Evolutionary conservation across 75 land plant species (phyloP).

Genomic region (Cupressus sempervirens): DNA sequence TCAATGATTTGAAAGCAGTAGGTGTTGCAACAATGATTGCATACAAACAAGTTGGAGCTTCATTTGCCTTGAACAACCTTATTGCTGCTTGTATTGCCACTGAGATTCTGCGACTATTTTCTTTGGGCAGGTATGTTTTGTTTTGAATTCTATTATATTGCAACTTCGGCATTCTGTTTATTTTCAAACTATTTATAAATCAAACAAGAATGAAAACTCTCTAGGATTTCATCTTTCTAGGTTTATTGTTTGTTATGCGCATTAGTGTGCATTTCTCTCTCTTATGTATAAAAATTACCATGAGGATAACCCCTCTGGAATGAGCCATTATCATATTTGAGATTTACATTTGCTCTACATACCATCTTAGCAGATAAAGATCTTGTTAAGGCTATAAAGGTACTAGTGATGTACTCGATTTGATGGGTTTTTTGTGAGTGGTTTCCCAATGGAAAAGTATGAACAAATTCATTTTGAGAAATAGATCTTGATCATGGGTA

Average conservation of each 20-base stretch:
- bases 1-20: conserved; percentile 18
- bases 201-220: neutral
- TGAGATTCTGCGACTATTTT: conserved; percentile 39
- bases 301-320: neutral
- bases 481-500: too few relatives aligned
- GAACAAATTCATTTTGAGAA: neutral
- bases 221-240: neutral
- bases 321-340: neutral
- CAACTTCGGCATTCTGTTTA: neutral
- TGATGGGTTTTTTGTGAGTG: neutral
- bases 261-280: neutral
- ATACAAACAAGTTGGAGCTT: conserved; percentile 40
- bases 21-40: conserved; percentile 34
- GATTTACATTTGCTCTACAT: neutral
- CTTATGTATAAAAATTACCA: neutral
- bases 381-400: neutral
- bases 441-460: neutral
- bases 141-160: neutral
- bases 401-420: neutral
- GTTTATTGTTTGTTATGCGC: neutral
- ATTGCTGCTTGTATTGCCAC: conserved; percentile 53
- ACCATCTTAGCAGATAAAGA: neutral
- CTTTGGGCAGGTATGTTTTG: conserved; percentile 38
- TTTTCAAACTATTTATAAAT: neutral
- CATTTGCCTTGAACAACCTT: conserved; percentile 47